Evolutionary conservation across 331 rosid genomes (phyloP).

Genomic region (Erythrophleum ivorense): DNA sequence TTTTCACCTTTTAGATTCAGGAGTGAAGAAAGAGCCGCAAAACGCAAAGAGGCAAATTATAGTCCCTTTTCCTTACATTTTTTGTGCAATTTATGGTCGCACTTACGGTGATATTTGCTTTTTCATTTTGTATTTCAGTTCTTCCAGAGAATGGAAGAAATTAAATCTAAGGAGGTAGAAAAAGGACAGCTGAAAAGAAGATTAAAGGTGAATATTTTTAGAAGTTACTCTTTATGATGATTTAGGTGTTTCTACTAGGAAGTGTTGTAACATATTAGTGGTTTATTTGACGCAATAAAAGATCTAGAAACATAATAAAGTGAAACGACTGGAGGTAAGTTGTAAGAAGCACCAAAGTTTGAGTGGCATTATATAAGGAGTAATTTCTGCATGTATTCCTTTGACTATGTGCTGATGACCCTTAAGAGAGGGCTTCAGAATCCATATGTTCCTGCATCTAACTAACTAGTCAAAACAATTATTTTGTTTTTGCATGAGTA

Average conservation of each 20-base stretch:
- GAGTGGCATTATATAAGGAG: slow-evolving; percentile 17
- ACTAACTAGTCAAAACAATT: not conserved
- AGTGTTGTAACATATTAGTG: not conserved
- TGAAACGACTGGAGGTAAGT: not conserved
- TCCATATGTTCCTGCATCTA: not conserved
- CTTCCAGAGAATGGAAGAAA: slow-evolving; percentile 67
- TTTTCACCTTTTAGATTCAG: slow-evolving; percentile 68
- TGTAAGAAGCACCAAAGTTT: slow-evolving; percentile 15
- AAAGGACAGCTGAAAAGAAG: slow-evolving; percentile 51
- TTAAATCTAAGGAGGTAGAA: slow-evolving; percentile 54
- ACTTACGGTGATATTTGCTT: not conserved
- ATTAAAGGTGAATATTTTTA: slow-evolving; percentile 53
- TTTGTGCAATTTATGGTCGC: slow-evolving; percentile 22
- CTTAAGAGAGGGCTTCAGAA: not conserved
- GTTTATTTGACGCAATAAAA: not conserved
- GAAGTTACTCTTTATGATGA: slow-evolving; percentile 10
- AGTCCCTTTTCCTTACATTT: slow-evolving; percentile 20
- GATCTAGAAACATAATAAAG: not conserved
- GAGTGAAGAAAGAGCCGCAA: slow-evolving; percentile 87
- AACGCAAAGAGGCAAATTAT: slow-evolving; percentile 75
- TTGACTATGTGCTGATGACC: not conserved
- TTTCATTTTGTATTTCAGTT: slow-evolving; percentile 55
- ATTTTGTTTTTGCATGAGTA: not conserved
- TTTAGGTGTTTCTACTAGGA: slow-evolving; percentile 14
- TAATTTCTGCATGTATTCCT: not conserved